Evolutionary conservation across 139 green algal genomes (phyloP).

Genomic region (Closterium sp.): DNA sequence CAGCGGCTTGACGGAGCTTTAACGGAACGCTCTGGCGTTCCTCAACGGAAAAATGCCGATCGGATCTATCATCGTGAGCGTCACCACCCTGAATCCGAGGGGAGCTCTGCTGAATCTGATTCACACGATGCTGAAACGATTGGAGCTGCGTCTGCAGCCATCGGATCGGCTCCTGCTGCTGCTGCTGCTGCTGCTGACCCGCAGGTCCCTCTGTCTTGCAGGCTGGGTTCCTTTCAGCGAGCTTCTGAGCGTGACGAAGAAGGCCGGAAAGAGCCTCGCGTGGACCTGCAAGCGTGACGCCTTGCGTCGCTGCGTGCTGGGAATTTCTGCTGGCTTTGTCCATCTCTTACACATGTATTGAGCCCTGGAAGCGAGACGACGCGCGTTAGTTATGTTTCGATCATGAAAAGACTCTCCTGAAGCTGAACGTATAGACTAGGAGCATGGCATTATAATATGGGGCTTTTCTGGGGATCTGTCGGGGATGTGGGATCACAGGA

Average conservation of each 20-base stretch:
- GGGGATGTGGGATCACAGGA: too few relatives aligned
- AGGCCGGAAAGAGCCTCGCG: too few relatives aligned
- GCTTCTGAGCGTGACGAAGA: too few relatives aligned
- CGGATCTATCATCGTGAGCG: too few relatives aligned
- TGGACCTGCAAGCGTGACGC: too few relatives aligned
- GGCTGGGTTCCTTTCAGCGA: too few relatives aligned
- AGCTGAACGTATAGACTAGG: background rate
- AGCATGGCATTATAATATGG: background rate
- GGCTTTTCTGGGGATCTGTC: too few relatives aligned
- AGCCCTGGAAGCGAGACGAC: background rate
- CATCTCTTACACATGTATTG: background rate
- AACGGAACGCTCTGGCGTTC: background rate
- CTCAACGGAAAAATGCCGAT: too few relatives aligned
- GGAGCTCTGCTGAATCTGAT: background rate
- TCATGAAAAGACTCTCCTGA: background rate
- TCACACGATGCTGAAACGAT: background rate
- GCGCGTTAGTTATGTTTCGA: background rate
- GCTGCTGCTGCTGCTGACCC: background rate
- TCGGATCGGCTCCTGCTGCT: background rate
- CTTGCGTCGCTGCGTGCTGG: too few relatives aligned
- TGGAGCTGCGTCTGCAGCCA: background rate
- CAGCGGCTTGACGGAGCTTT: background rate
- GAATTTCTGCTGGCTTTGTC: background rate
- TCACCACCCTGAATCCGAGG: too few relatives aligned
- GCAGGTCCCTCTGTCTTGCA: too few relatives aligned